phyloP scores from a whole-genome alignment of 2,329 filamentous ascomycete genomes.

The Gaeumannomyces tritici region DNA sequence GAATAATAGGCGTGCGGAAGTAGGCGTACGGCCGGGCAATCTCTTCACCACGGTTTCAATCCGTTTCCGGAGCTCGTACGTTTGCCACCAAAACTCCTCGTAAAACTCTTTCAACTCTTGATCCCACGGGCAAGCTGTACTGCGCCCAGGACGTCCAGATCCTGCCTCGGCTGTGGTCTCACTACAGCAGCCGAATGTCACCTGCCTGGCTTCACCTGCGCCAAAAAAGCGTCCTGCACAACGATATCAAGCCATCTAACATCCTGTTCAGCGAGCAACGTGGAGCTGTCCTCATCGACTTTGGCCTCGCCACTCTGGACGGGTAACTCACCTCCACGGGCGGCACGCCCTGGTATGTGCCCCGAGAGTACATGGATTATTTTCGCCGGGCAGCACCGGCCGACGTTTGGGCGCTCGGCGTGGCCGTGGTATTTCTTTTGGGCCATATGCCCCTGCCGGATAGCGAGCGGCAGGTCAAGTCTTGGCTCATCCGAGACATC shows the following conservation, averaged over 20 bases:
- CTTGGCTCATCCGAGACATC: background rate
- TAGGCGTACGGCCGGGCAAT: too few species aligned
- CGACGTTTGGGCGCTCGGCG: background rate
- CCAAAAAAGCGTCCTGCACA: background rate
- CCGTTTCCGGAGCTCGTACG: too few species aligned
- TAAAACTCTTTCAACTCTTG: too few species aligned
- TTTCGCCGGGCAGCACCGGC: background rate
- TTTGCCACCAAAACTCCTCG: too few species aligned
- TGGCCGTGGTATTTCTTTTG: background rate
- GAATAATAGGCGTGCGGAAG: too few species aligned
- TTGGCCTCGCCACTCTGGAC: background rate
- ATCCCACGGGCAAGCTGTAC: too few species aligned
- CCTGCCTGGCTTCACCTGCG: background rate
- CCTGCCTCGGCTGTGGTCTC: too few species aligned
- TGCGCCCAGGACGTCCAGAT: too few species aligned
- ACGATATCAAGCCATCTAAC: slow-evolving; percentile 1
- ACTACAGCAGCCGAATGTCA: too few species aligned
- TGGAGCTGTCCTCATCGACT: slow-evolving; percentile 1
- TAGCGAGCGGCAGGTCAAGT: background rate
- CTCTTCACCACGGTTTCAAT: too few species aligned
- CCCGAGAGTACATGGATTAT: background rate
- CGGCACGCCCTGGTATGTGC: background rate
- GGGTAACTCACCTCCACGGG: background rate
- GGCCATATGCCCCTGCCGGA: background rate
- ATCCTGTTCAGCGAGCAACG: background rate